A percentile compares a stretch with the other conserved stretches of the same genome.
phyloP scores from a whole-genome alignment of 345 rosid species.

The Moricandia moricandioides region DNA sequence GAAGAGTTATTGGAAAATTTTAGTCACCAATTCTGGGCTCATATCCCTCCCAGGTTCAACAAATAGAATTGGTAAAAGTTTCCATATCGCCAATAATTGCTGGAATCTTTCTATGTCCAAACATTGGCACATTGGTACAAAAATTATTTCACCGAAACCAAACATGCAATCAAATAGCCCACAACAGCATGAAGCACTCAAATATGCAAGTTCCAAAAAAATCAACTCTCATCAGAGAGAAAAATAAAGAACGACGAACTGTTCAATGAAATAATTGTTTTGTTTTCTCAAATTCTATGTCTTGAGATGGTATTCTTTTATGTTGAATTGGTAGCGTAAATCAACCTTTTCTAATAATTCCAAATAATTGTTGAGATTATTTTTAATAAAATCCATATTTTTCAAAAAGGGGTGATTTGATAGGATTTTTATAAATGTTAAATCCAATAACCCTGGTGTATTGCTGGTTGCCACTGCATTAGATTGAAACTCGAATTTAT shows the following conservation, averaged over 20 bases:
- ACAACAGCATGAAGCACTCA: neutral
- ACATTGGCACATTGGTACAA: constrained; percentile 40
- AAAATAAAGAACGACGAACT: neutral
- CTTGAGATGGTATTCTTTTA: neutral
- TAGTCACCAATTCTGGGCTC: constrained; percentile 45
- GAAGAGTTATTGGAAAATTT: constrained; percentile 50
- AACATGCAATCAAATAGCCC: neutral
- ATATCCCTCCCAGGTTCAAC: constrained; percentile 36
- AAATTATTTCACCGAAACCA: neutral
- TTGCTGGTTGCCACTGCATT: no score
- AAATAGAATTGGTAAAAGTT: constrained; percentile 21
- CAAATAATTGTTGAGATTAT: no score
- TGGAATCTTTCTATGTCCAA: constrained; percentile 65
- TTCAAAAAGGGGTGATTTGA: no score
- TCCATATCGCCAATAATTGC: constrained; percentile 40
- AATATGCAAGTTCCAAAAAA: neutral
- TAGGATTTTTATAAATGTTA: no score
- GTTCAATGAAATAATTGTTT: neutral
- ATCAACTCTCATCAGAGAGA: neutral
- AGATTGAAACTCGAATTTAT: no score
- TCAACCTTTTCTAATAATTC: no score
- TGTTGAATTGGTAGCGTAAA: no score
- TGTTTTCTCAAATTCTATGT: neutral
- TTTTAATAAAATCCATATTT: no score
- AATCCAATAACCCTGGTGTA: no score